Percentiles rank a stretch among this genome's conserved stretches.
Evolutionary conservation across 371 early-diverging fungal species (phyloP).

Genomic region (Mucor circinelloides): DNA sequence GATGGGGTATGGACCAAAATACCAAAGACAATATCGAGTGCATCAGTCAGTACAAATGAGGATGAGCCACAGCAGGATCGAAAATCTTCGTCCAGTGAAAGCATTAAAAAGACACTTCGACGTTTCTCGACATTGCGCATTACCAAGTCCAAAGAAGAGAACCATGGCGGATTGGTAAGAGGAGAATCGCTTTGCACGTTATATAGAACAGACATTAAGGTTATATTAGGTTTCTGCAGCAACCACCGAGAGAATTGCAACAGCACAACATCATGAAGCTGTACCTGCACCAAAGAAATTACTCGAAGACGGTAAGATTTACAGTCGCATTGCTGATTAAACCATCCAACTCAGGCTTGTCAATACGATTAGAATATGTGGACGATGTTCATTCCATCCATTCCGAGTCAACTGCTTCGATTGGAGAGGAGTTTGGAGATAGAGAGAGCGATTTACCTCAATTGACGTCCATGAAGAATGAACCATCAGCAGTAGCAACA

Average conservation of each 20-base stretch:
- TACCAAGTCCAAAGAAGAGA: conserved; percentile 16
- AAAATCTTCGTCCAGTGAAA: background rate
- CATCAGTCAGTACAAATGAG: background rate
- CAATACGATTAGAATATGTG: conserved; percentile 1
- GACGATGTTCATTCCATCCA: conserved; percentile 19
- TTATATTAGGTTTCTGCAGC: conserved; percentile 5
- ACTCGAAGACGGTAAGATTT: conserved; percentile 6
- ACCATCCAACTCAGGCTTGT: background rate
- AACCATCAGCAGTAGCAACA: background rate
- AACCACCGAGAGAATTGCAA: background rate
- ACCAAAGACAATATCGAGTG: conserved; percentile 23
- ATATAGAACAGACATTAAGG: background rate
- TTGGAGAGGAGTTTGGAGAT: conserved; percentile 5
- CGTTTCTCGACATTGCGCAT: conserved; percentile 21
- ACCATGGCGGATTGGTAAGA: conserved; percentile 4
- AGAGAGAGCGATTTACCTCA: background rate
- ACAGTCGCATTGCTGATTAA: background rate
- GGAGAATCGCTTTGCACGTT: background rate
- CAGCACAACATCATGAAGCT: background rate
- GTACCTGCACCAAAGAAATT: background rate
- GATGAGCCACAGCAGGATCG: background rate
- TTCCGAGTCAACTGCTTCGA: conserved; percentile 17
- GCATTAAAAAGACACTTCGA: conserved; percentile 11
- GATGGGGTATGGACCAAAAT: conserved; percentile 88
- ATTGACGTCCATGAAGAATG: background rate